These are phyloP conservation scores for Xylaria bambusicola DNA, from an alignment of 495 filamentous ascomycete genomes.

Conservation along the genomic window DNA sequence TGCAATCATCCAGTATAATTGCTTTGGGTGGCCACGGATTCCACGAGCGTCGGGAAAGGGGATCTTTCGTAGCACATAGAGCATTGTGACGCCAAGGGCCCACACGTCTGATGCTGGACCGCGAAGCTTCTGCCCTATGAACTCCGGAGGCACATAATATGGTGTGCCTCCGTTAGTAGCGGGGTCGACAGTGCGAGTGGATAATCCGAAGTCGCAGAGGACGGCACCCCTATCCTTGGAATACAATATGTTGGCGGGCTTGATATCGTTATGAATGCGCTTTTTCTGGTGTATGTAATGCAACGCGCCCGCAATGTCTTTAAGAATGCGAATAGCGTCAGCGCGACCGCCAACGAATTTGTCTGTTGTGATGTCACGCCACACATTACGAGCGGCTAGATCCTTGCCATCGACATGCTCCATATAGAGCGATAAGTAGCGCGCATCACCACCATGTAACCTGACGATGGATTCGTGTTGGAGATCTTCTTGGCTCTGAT, in stretches of 20 bases:
- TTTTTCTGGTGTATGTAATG: conserved; percentile 49
- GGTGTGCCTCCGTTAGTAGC: conserved; percentile 50
- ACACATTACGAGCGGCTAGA: conserved; percentile 40
- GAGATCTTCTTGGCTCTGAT: conserved; percentile 48
- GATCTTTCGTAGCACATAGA: conserved; percentile 50
- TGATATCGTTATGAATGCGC: conserved; percentile 54
- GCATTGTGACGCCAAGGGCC: conserved; percentile 53
- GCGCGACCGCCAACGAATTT: conserved; percentile 41
- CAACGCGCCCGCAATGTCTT: conserved; percentile 46
- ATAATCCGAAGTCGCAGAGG: conserved; percentile 51
- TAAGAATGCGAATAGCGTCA: conserved; percentile 47
- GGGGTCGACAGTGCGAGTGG: conserved; percentile 40
- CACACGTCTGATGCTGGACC: conserved; percentile 50
- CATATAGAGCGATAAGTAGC: conserved; percentile 54
- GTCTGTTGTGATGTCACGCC: conserved; percentile 42
- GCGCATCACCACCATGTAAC: conserved; percentile 50
- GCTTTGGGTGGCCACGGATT: conserved; percentile 41
- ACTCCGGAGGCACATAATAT: conserved; percentile 54
- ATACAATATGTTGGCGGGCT: conserved; percentile 55
- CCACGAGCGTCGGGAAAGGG: conserved; percentile 48
- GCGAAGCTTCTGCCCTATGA: conserved; percentile 48
- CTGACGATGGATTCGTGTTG: conserved; percentile 51
- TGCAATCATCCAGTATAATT: conserved; percentile 51
- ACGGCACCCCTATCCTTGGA: conserved; percentile 52
- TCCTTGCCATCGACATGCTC: conserved; percentile 53